phyloP scores from a whole-genome alignment of 2,329 filamentous ascomycete species.

The Ceratocystis destructans region DNA sequence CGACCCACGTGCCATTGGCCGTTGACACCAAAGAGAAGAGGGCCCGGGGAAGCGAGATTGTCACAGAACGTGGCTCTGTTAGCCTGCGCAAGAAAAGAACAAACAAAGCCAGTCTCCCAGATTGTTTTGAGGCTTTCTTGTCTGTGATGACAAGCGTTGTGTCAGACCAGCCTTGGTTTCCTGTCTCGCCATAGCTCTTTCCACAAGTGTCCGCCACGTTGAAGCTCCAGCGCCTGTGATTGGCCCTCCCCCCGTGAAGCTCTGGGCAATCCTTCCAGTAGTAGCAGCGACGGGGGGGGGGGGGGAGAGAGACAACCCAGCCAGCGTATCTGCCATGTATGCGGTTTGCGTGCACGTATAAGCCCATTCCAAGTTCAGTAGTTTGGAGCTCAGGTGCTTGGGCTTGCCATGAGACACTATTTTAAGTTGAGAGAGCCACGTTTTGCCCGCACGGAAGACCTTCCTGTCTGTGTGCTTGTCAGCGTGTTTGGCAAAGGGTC shows the following conservation, averaged over 20 bases:
- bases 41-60: not conserved
- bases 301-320: not conserved
- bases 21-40: not conserved
- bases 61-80: not conserved
- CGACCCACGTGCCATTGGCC: constrained; percentile 1
- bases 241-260: not conserved
- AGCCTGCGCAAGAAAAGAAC: not conserved
- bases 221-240: not conserved
- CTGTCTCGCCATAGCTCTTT: not conserved
- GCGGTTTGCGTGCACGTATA: not conserved
- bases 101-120: not conserved
- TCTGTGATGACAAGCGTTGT: not conserved
- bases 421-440: not conserved
- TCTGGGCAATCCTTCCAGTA: not conserved
- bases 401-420: not conserved
- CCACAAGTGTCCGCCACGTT: not conserved
- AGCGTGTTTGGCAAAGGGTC: not conserved
- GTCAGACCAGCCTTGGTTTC: not conserved
- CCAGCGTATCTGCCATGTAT: not conserved
- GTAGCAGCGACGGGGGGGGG: not conserved
- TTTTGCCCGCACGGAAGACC: not conserved
- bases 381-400: not conserved
- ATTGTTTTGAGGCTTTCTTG: not conserved
- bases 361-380: not conserved
- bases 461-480: not conserved